phyloP scores from a whole-genome alignment of 495 filamentous ascomycete genomes.

The Barbatosphaeria neglecta region DNA sequence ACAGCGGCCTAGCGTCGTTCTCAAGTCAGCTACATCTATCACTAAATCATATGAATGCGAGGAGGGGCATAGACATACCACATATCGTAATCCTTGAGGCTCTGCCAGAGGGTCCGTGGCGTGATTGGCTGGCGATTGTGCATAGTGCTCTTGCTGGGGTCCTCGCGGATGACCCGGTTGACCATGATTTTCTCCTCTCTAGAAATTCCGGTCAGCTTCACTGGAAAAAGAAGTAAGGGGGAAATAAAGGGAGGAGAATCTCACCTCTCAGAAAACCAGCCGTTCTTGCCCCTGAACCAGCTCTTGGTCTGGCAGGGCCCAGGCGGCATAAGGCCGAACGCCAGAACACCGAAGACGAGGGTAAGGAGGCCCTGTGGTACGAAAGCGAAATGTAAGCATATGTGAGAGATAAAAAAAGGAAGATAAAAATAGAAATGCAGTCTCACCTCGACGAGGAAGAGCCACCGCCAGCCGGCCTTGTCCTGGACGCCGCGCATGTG shows the following conservation, averaged over 20 bases:
- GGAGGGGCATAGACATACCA: too few relatives aligned
- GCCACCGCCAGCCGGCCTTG: slow-evolving; percentile 52
- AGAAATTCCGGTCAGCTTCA: not conserved
- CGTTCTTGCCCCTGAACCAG: slow-evolving; percentile 56
- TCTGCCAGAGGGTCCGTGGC: slow-evolving; percentile 45
- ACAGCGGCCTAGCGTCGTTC: too few relatives aligned
- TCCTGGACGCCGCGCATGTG: slow-evolving; percentile 50
- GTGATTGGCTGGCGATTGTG: slow-evolving; percentile 53
- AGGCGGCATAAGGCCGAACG: slow-evolving; percentile 58
- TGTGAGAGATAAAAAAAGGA: not conserved
- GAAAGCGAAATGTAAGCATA: not conserved
- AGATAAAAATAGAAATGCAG: not conserved
- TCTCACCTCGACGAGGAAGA: slow-evolving; percentile 19
- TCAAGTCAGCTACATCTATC: too few relatives aligned
- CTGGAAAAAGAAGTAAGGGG: not conserved
- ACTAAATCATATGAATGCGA: too few relatives aligned
- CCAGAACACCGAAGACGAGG: slow-evolving; percentile 49
- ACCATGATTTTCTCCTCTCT: slow-evolving; percentile 60
- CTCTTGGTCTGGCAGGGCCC: slow-evolving; percentile 61
- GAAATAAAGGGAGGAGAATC: not conserved
- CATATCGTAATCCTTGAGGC: slow-evolving; percentile 59
- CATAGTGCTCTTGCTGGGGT: slow-evolving; percentile 55
- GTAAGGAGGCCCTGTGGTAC: slow-evolving; percentile 36
- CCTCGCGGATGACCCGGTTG: slow-evolving; percentile 60
- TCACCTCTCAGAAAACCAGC: slow-evolving; percentile 55